phyloP scores from a whole-genome alignment of 1,284 basidiomycete species.

The Malassezia psittaci region DNA sequence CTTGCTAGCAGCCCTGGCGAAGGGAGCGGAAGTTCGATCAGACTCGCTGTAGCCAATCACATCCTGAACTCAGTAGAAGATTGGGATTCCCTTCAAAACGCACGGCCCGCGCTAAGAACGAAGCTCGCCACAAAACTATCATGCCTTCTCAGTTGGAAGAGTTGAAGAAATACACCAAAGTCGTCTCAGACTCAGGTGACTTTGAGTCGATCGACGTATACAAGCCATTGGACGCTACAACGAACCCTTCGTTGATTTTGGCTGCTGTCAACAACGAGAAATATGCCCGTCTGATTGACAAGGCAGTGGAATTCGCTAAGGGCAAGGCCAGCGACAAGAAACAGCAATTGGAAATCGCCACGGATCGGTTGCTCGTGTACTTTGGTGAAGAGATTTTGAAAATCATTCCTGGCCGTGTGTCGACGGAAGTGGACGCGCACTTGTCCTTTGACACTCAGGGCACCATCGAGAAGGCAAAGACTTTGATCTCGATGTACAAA shows the following conservation, averaged over 20 bases:
- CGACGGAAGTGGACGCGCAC: constrained; percentile 94
- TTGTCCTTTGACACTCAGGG: constrained; percentile 90
- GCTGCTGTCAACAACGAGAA: constrained; percentile 81
- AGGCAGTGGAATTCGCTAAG: constrained; percentile 72
- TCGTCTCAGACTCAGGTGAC: constrained; percentile 47
- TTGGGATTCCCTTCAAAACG: neutral
- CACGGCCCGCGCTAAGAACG: neutral
- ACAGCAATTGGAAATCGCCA: constrained; percentile 55
- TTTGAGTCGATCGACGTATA: constrained; percentile 45
- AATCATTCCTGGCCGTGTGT: constrained; percentile 96
- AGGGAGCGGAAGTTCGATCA: constrained; percentile 1
- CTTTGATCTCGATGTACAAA: constrained; percentile 88
- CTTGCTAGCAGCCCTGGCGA: neutral
- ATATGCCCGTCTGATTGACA: constrained; percentile 74
- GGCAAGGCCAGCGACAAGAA: constrained; percentile 54
- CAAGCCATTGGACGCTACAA: constrained; percentile 48
- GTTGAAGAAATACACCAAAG: constrained; percentile 44
- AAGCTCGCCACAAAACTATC: neutral
- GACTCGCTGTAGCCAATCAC: neutral
- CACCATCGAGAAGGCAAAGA: constrained; percentile 71
- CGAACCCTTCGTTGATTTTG: constrained; percentile 57
- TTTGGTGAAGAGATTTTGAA: constrained; percentile 91
- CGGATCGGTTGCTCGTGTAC: constrained; percentile 85
- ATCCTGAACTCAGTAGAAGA: neutral
- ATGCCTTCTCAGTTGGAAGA: constrained; percentile 33